Evolutionary conservation across 2,329 filamentous ascomycete species (phyloP), one percentile per base, ranked within the genome.

Genomic region (Cladosporium colombiae): DNA sequence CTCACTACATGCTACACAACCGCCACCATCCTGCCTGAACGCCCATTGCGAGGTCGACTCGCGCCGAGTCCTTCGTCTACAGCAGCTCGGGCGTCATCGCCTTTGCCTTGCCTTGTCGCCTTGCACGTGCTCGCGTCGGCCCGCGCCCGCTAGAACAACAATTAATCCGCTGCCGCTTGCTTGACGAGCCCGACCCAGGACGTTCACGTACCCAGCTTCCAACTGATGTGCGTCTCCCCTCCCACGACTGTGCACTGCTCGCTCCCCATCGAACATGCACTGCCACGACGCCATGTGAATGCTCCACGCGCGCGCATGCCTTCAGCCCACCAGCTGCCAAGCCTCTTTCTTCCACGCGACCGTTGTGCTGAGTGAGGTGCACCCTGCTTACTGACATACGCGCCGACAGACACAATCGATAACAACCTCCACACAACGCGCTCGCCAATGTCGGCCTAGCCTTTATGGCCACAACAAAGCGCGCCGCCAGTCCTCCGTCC

Each of bases 401-500:
- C 61, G 50, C 23, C 50, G 44, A 25, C 35, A 63, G 61, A 56
- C 18, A 56, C 60, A 40, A 55, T 23, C 25, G 61, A 63, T 33
- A 55, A 44, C 49, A 53, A 21, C 40, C 46, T 37, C 29, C 49
- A 56, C 50, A 35, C n/a, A 3, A 29, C 61, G 55, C 31, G 33
- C 21, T 44, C 50, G 23, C 61, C 55, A 66, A 71, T 69, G 68
- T 66, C 66, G 62, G 59, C 62, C 31, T 68, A 69, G 67, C 67
- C 73, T 70, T 55, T 71, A 82, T 82, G 81, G 81, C 81, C 67
- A 76, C 79, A 66, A 78, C 79, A 68, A 77, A 78, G 67, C 76
- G 79, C 68, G 76, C 80, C 59, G 76, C 78, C 67, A 81, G 80
- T 58, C 79, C 81, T 31, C 78, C 77, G 44, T 75, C 76, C 62